A percentile compares a stretch with the other conserved stretches of the same genome.
Conservation (phyloP, 2,329 filamentous ascomycete species). For the Huntiella abstrusa region DNA sequence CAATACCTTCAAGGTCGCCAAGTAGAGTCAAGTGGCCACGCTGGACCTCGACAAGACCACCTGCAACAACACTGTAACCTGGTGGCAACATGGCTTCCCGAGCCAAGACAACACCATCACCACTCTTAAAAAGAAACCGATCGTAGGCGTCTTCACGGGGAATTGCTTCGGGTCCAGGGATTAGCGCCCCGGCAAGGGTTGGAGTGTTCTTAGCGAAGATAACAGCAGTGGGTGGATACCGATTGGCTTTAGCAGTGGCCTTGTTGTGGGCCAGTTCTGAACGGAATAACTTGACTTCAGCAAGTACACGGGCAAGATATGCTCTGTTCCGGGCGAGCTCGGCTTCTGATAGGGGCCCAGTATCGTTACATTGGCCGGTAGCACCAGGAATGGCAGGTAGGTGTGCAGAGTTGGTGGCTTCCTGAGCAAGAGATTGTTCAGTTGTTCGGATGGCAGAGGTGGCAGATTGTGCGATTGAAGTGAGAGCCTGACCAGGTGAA, state of each 20-base stretch:
- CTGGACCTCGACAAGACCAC: constrained; percentile 61
- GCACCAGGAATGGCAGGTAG: background rate
- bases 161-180: constrained; percentile 55
- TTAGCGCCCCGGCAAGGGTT: constrained; percentile 65
- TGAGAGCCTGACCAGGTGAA: constrained; percentile 2
- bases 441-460: background rate
- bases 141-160: constrained; percentile 63
- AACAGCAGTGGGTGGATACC: constrained; percentile 64
- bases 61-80: constrained; percentile 56
- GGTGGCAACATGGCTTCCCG: constrained; percentile 68
- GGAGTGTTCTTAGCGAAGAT: constrained; percentile 78
- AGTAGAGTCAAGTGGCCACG: constrained; percentile 74
- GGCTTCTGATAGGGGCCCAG: background rate
- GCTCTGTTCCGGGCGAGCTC: constrained; percentile 14
- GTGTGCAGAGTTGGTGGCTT: background rate
- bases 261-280: constrained; percentile 47
- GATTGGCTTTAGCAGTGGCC: constrained; percentile 41
- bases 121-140: constrained; percentile 66
- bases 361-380: background rate
- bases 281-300: constrained; percentile 56
- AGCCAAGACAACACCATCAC: constrained; percentile 77
- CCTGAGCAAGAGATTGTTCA: constrained; percentile 1
- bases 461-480: background rate
- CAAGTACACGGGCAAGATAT: constrained; percentile 60
- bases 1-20: constrained; percentile 68